Evolutionary conservation across 1,139 yeast species (phyloP).

Genomic region (Debaryomyces coudertii): DNA sequence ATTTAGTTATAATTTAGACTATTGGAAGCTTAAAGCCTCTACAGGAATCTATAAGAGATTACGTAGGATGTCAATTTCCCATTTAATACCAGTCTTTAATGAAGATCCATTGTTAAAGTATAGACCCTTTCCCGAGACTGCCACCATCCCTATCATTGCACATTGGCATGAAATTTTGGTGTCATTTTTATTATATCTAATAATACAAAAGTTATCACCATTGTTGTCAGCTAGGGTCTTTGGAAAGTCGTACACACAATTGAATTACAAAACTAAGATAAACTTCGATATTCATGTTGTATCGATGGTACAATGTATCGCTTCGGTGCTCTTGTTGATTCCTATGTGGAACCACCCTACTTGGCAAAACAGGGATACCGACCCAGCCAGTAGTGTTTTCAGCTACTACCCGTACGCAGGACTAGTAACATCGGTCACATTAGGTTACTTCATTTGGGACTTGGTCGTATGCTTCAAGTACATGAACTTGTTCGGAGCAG

Average conservation of each 20-base stretch:
- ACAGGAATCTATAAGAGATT: neutral
- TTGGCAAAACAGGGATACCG: slow-evolving; percentile 45
- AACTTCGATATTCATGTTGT: slow-evolving; percentile 91
- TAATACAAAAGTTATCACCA: slow-evolving; percentile 47
- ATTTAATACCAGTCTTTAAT: slow-evolving; percentile 29
- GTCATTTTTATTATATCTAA: slow-evolving; percentile 43
- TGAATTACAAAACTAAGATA: slow-evolving; percentile 51
- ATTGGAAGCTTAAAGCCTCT: neutral
- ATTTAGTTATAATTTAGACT: neutral
- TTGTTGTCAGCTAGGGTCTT: slow-evolving; percentile 32
- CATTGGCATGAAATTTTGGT: slow-evolving; percentile 60
- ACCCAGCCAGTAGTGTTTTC: slow-evolving; percentile 51
- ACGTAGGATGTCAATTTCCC: neutral
- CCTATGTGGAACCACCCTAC: slow-evolving; percentile 62
- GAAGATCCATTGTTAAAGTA: slow-evolving; percentile 49
- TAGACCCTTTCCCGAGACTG: slow-evolving; percentile 50
- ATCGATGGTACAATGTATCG: slow-evolving; percentile 77
- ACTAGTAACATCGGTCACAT: slow-evolving; percentile 68
- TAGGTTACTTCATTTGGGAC: slow-evolving; percentile 96
- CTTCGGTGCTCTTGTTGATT: slow-evolving; percentile 55
- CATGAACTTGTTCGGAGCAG: slow-evolving; percentile 71
- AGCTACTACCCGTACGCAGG: slow-evolving; percentile 77
- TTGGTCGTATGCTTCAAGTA: slow-evolving; percentile 62
- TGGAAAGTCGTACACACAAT: slow-evolving; percentile 51
- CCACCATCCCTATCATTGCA: slow-evolving; percentile 29